Percentiles rank a stretch among this genome's conserved stretches.
These are phyloP conservation scores for Pyrenophora graminea DNA, from an alignment of 2,329 filamentous ascomycete genomes.

Conservation along the genomic window DNA sequence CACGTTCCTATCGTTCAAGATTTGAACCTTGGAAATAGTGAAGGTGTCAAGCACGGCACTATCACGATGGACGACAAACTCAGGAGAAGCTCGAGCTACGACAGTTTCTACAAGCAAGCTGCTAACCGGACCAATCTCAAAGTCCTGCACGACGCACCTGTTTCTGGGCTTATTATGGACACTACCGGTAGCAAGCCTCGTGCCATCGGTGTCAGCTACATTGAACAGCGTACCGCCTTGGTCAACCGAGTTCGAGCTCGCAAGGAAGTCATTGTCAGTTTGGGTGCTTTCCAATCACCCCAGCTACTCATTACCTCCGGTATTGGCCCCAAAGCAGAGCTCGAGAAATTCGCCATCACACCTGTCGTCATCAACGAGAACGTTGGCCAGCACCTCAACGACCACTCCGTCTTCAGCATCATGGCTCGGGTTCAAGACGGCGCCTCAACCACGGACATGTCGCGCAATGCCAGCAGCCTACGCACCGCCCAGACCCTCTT, in stretches of 20 bases:
- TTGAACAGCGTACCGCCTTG: constrained; percentile 30
- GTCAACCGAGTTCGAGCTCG: constrained; percentile 34
- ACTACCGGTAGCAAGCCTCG: constrained; percentile 12
- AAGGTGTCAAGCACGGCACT: constrained; percentile 41
- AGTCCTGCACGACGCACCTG: constrained; percentile 34
- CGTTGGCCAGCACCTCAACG: constrained; percentile 33
- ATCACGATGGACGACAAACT: constrained; percentile 26
- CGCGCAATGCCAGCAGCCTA: constrained; percentile 25
- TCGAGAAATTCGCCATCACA: constrained; percentile 29
- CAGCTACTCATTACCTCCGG: constrained; percentile 48
- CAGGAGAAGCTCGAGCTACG: constrained; percentile 36
- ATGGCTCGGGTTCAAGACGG: constrained; percentile 30
- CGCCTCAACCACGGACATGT: constrained; percentile 31
- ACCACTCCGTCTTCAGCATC: constrained; percentile 34
- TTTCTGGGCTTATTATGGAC: constrained; percentile 31
- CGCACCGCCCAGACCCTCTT: constrained; percentile 32
- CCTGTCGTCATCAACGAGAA: constrained; percentile 37
- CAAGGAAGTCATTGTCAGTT: constrained; percentile 36
- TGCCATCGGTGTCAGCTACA: constrained; percentile 35
- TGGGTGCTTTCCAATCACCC: constrained; percentile 44
- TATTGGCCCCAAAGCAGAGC: constrained; percentile 36
- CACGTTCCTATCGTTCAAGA: constrained; percentile 42
- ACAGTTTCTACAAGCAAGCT: constrained; percentile 38
- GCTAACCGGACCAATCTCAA: constrained; percentile 34
- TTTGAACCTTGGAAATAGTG: constrained; percentile 35